These are phyloP conservation scores for Trichosporon faecale DNA, from an alignment of 1,284 basidiomycete species.

Conservation along the genomic window DNA sequence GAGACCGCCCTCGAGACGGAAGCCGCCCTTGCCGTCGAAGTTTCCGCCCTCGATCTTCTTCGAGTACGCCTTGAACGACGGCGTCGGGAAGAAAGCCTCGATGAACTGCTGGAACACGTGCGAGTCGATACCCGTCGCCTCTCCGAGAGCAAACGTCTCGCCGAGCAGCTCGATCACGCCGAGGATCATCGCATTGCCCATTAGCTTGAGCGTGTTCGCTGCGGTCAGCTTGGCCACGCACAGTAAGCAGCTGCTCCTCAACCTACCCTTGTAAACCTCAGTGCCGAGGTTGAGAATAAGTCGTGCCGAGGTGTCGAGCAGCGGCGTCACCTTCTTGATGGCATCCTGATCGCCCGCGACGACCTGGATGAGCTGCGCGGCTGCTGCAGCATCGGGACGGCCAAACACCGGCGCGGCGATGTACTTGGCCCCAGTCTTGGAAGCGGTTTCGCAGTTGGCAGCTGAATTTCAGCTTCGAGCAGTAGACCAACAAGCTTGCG, in stretches of 20 bases:
- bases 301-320: slow-evolving; percentile 28
- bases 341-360: slow-evolving; percentile 29
- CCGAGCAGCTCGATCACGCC: slow-evolving; percentile 43
- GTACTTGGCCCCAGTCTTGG: slow-evolving; percentile 30
- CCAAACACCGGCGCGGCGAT: slow-evolving; percentile 41
- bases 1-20: slow-evolving; percentile 39
- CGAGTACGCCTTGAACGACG: slow-evolving; percentile 40
- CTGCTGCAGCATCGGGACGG: slow-evolving; percentile 34
- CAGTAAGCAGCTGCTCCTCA: slow-evolving; percentile 13
- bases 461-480: slow-evolving; percentile 25
- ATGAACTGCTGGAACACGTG: slow-evolving; percentile 30
- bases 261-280: slow-evolving; percentile 43
- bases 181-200: slow-evolving; percentile 43
- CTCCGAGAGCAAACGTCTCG: slow-evolving; percentile 42
- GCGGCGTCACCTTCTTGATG: slow-evolving; percentile 25
- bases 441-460: slow-evolving; percentile 28
- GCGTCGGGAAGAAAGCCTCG: slow-evolving; percentile 38
- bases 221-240: slow-evolving; percentile 9
- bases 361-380: slow-evolving; percentile 34
- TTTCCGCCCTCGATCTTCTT: slow-evolving; percentile 41
- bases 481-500: too few species aligned
- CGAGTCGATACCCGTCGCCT: slow-evolving; percentile 36
- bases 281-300: slow-evolving; percentile 37
- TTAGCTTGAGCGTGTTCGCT: slow-evolving; percentile 42
- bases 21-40: slow-evolving; percentile 33